Evolutionary conservation across 108 stramenopile species (phyloP).

Genomic region (Licmophora abbreviata): DNA sequence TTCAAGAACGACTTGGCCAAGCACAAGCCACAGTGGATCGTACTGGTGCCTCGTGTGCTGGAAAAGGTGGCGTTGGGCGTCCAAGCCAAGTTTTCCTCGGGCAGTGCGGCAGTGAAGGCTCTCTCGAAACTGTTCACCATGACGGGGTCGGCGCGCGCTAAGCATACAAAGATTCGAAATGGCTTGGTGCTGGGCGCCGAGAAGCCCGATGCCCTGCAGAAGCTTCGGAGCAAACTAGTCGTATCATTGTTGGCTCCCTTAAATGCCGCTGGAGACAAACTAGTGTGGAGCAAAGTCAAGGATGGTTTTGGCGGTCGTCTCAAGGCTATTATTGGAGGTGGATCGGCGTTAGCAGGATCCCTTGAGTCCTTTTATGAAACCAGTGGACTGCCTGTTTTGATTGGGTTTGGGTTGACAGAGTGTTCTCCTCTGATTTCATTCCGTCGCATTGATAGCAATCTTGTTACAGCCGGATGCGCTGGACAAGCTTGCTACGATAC

Average conservation of each 20-base stretch:
- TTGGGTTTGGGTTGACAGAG: conserved; percentile 92
- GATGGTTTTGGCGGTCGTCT: conserved; percentile 87
- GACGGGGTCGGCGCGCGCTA: conserved; percentile 38
- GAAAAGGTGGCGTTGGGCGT: conserved; percentile 88
- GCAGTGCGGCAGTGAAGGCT: conserved; percentile 62
- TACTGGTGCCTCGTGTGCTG: conserved; percentile 86
- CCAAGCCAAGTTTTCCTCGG: conserved; percentile 78
- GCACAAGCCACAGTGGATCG: conserved; percentile 88
- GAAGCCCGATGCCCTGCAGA: conserved; percentile 33
- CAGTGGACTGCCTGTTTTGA: conserved; percentile 69
- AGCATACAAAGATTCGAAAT: conserved; percentile 50
- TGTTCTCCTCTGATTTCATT: conserved; percentile 72
- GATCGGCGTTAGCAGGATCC: conserved; percentile 79
- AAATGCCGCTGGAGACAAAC: conserved; percentile 78
- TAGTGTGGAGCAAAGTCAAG: conserved; percentile 88
- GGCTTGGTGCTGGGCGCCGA: conserved; percentile 69
- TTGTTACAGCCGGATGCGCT: conserved; percentile 71
- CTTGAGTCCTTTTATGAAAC: conserved; percentile 88
- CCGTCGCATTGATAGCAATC: conserved; percentile 59
- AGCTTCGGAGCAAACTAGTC: conserved; percentile 35
- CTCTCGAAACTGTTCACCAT: conserved; percentile 67
- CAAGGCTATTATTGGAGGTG: conserved; percentile 79
- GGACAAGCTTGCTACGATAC: conserved; percentile 72
- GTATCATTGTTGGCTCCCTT: conserved; percentile 55
- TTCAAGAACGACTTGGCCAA: conserved; percentile 92